Conservation (phyloP, 805 yeast genomes). For the Barnettozyma pratensis region DNA sequence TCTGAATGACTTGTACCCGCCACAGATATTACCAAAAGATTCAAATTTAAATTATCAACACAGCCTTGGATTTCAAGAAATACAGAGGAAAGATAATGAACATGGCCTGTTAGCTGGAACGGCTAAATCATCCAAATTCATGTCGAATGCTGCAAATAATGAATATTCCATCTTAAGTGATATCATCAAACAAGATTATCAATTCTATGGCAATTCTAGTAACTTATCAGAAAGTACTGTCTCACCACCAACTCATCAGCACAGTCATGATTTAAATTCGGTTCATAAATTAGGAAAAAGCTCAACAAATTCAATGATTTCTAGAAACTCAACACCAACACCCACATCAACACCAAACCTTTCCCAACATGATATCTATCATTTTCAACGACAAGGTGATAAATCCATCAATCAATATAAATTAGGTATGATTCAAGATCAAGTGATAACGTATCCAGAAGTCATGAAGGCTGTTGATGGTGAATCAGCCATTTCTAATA, state of each 20-base stretch:
- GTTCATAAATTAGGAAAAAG: constrained; percentile 5
- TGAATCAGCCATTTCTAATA: background rate
- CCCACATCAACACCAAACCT: constrained; percentile 11
- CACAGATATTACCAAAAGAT: background rate
- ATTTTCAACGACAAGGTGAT: constrained; percentile 44
- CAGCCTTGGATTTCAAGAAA: constrained; percentile 2
- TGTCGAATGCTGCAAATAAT: constrained; percentile 67
- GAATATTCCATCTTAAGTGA: constrained; percentile 67
- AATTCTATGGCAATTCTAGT: constrained; percentile 1
- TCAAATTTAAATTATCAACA: background rate
- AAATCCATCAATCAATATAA: constrained; percentile 61
- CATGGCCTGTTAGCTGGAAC: background rate
- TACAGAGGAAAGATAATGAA: background rate
- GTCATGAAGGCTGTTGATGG: constrained; percentile 33
- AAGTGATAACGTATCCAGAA: constrained; percentile 51
- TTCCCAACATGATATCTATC: constrained; percentile 21
- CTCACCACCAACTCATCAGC: constrained; percentile 10
- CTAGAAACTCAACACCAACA: constrained; percentile 16
- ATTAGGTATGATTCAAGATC: constrained; percentile 45
- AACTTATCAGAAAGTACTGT: constrained; percentile 9
- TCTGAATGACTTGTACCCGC: constrained; percentile 7
- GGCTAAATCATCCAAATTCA: constrained; percentile 35
- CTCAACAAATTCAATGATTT: constrained; percentile 4
- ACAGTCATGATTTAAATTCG: background rate
- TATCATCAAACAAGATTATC: constrained; percentile 43